Conservation (phyloP, 2,329 filamentous ascomycete genomes). For the Neocatenulostroma microsporum region DNA sequence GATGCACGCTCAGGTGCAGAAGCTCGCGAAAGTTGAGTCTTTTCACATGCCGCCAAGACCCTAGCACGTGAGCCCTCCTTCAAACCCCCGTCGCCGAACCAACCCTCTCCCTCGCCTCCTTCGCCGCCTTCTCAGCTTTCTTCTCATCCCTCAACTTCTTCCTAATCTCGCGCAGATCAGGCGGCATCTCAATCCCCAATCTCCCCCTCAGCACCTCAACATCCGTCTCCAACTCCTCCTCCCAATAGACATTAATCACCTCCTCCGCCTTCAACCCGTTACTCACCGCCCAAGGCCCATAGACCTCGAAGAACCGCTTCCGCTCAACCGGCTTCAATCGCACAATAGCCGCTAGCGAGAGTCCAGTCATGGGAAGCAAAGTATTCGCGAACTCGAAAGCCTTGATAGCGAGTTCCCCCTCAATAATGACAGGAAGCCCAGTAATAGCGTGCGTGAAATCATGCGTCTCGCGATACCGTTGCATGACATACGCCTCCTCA, state of each 20-base stretch:
- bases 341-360: constrained; percentile 67
- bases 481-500: constrained; percentile 97
- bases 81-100: constrained; percentile 7
- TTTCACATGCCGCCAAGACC: no score
- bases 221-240: constrained; percentile 81
- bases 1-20: no score
- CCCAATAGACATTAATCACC: constrained; percentile 96
- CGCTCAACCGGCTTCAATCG: constrained; percentile 57
- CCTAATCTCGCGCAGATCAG: constrained; percentile 73
- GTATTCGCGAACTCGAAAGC: constrained; percentile 97
- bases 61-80: no score
- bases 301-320: constrained; percentile 61
- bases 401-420: constrained; percentile 96
- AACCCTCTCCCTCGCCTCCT: constrained; percentile 8
- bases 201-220: constrained; percentile 65
- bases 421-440: constrained; percentile 80
- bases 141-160: constrained; percentile 61
- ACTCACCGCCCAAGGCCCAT: constrained; percentile 81
- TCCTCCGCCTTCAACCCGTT: constrained; percentile 73
- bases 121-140: constrained; percentile 53
- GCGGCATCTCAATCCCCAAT: constrained; percentile 78
- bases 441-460: constrained; percentile 97
- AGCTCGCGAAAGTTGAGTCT: no score
- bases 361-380: constrained; percentile 84
- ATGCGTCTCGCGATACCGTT: constrained; percentile 93